Percentiles rank a stretch among this genome's conserved stretches.
Evolutionary conservation across 371 early-diverging fungal genomes (phyloP).

Genomic region (Spraguea lophii): DNA sequence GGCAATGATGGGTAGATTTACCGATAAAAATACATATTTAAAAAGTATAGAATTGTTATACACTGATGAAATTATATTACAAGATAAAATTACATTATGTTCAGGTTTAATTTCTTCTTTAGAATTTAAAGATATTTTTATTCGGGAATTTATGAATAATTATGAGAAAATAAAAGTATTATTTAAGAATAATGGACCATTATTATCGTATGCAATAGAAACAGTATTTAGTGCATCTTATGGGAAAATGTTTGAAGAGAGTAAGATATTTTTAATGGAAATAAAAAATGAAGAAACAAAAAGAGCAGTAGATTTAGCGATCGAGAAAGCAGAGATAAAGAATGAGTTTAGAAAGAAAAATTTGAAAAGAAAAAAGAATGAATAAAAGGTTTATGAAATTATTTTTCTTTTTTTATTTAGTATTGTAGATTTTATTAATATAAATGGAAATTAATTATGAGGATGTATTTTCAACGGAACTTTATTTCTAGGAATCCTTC

Average conservation of each 20-base stretch:
- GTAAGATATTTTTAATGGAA: background rate
- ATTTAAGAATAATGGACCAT: background rate
- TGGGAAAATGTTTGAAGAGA: background rate
- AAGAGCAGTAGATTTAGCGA: background rate
- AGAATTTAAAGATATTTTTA: background rate
- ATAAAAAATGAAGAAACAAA: background rate
- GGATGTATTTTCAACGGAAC: no score
- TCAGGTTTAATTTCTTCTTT: background rate
- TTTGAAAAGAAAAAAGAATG: no score
- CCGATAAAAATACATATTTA: slow-evolving; percentile 41
- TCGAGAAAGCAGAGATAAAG: background rate
- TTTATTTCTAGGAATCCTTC: no score
- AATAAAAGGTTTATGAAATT: no score
- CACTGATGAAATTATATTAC: background rate
- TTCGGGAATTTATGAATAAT: background rate
- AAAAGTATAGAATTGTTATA: background rate
- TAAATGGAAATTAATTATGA: no score
- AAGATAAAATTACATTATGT: background rate
- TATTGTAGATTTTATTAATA: no score
- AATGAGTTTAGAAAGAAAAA: background rate
- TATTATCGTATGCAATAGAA: background rate
- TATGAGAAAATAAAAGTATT: background rate
- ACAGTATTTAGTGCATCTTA: background rate
- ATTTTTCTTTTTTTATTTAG: no score
- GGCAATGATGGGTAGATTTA: slow-evolving; percentile 53